Percentiles rank a stretch among this genome's conserved stretches.
phyloP scores from a whole-genome alignment of 768 basidiomycete genomes.

The Trametes meyenii region DNA sequence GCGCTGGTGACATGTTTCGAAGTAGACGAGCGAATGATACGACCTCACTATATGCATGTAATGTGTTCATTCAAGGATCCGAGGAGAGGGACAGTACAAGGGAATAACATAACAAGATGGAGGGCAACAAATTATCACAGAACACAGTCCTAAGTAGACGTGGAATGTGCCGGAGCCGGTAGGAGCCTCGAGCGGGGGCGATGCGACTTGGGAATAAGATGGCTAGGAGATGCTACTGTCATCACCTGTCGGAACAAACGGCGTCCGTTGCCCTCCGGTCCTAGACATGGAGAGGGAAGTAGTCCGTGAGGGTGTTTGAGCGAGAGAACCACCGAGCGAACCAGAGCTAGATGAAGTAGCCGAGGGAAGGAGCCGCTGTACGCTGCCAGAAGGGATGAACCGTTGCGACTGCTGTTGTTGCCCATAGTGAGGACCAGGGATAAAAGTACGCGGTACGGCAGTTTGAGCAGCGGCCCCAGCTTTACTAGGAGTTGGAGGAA shows the following conservation, averaged over 20 bases:
- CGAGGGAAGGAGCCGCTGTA: slow-evolving; percentile 16
- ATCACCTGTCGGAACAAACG: slow-evolving; percentile 48
- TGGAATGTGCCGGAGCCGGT: background rate
- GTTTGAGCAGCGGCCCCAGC: background rate
- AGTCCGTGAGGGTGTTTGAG: slow-evolving; percentile 23
- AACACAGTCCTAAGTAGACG: background rate
- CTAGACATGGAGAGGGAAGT: slow-evolving; percentile 26
- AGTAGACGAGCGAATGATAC: background rate
- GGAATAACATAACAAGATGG: background rate
- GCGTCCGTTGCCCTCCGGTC: slow-evolving; percentile 49
- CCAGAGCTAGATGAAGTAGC: slow-evolving; percentile 18
- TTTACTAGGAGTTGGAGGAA: slow-evolving; percentile 14
- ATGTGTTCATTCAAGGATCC: background rate
- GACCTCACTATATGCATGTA: slow-evolving; percentile 6
- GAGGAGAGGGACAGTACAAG: background rate
- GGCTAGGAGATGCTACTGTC: slow-evolving; percentile 34
- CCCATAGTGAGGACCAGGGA: slow-evolving; percentile 34
- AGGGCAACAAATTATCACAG: background rate
- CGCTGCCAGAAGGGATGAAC: slow-evolving; percentile 31
- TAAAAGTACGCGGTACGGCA: background rate
- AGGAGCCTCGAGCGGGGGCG: background rate
- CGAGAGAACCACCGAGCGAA: slow-evolving; percentile 15
- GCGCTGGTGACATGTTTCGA: too few relatives aligned
- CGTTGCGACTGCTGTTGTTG: slow-evolving; percentile 30
- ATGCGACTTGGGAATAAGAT: too few relatives aligned